A percentile compares a stretch with the other conserved stretches of the same genome.
Conservation (phyloP, 768 basidiomycete species). For the Boletus sensibilis region DNA sequence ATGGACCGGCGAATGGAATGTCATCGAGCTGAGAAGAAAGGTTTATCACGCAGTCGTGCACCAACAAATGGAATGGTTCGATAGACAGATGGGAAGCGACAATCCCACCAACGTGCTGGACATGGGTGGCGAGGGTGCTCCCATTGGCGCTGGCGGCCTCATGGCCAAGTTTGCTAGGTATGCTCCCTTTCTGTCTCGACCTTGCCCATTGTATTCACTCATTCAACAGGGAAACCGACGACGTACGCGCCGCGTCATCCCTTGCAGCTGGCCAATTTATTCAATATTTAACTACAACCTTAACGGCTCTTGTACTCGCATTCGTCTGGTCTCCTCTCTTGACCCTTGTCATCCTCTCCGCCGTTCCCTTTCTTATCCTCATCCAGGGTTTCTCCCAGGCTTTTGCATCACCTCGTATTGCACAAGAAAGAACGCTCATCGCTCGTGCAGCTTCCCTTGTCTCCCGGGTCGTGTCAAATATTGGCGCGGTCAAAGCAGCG, state of each 20-base stretch:
- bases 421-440: conserved; percentile 61
- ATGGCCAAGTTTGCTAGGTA: conserved; percentile 92
- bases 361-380: conserved; percentile 78
- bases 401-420: conserved; percentile 64
- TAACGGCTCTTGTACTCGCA: conserved; percentile 80
- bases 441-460: conserved; percentile 75
- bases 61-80: conserved; percentile 90
- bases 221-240: conserved; percentile 81
- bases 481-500: conserved; percentile 91
- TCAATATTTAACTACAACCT: conserved; percentile 76
- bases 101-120: conserved; percentile 40
- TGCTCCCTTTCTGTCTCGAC: not conserved
- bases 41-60: conserved; percentile 67
- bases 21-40: conserved; percentile 58
- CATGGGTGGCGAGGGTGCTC: conserved; percentile 41
- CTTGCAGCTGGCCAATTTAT: conserved; percentile 74
- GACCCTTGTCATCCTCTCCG: conserved; percentile 88
- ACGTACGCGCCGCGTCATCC: conserved; percentile 83
- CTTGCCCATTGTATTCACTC: conserved; percentile 3
- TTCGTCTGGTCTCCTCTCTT: conserved; percentile 78
- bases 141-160: conserved; percentile 81
- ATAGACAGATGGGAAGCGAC: conserved; percentile 67
- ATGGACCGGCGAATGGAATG: conserved; percentile 79
- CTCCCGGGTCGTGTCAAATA: conserved; percentile 72
- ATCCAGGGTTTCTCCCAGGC: conserved; percentile 75